These are phyloP conservation scores for Quercus lobata DNA, from an alignment of 331 rosid species.

Conservation along the genomic window DNA sequence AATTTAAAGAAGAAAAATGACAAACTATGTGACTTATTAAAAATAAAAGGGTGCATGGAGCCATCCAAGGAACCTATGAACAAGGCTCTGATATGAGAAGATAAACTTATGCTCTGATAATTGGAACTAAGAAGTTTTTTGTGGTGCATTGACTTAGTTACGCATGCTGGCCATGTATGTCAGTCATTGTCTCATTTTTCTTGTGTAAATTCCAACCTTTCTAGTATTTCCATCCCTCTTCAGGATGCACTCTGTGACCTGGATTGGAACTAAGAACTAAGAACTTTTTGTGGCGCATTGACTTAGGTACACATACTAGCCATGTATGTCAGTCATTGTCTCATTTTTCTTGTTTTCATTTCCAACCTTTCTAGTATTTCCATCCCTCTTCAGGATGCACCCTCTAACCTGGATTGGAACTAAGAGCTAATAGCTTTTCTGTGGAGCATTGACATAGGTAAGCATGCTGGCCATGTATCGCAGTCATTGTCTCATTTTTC, in stretches of 20 bases:
- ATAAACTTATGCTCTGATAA: background rate
- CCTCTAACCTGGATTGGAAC: background rate
- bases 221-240: no score
- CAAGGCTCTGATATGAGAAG: background rate
- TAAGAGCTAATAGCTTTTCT: background rate
- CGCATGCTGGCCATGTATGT: background rate
- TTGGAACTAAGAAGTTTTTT: background rate
- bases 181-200: background rate
- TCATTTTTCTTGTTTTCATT: background rate
- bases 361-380: no score
- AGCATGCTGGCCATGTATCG: no score
- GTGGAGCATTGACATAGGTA: no score
- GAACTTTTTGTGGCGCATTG: no score
- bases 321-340: background rate
- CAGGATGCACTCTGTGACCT: no score
- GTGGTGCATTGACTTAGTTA: background rate
- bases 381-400: no score
- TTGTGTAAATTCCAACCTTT: no score
- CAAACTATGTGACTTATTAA: background rate
- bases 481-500: background rate
- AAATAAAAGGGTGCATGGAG: background rate
- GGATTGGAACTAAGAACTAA: background rate
- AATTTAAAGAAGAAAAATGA: no score
- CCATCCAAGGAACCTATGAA: background rate
- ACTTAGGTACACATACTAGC: no score